phyloP scores from a whole-genome alignment of 768 basidiomycete genomes.

The Xerocomellus amylosporus region DNA sequence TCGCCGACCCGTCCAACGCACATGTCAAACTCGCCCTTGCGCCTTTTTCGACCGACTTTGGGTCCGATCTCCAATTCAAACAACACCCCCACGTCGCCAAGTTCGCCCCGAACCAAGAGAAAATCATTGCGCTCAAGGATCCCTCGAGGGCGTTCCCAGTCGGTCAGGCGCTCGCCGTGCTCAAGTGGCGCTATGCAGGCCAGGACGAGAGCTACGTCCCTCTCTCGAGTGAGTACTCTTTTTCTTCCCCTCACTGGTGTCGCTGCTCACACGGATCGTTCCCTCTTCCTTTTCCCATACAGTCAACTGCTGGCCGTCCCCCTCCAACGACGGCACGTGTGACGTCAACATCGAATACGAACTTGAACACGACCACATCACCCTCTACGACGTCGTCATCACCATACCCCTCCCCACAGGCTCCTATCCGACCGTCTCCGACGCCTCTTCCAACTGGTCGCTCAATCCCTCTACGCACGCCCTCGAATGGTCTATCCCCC shows the following conservation, averaged over 20 bases:
- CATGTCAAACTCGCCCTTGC: conserved; percentile 69
- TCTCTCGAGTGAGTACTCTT: conserved; percentile 68
- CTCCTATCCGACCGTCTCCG: conserved; percentile 81
- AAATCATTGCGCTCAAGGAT: conserved; percentile 82
- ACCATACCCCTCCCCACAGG: conserved; percentile 89
- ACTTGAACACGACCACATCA: conserved; percentile 79
- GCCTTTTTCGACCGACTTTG: conserved; percentile 54
- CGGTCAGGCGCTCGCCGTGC: conserved; percentile 77
- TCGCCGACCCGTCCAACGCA: conserved; percentile 70
- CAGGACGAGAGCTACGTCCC: conserved; percentile 92
- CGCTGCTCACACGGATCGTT: neutral
- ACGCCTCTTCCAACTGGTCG: conserved; percentile 67
- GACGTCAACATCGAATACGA: conserved; percentile 98
- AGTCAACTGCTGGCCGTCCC: conserved; percentile 98
- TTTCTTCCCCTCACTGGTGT: neutral
- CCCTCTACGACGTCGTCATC: conserved; percentile 81
- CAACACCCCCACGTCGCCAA: conserved; percentile 95
- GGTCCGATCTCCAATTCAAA: conserved; percentile 84
- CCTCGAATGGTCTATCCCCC: conserved; percentile 81
- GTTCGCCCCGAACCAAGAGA: conserved; percentile 64
- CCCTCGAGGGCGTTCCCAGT: conserved; percentile 81
- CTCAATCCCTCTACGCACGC: conserved; percentile 77
- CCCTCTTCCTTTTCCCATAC: neutral
- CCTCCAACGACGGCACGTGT: conserved; percentile 86
- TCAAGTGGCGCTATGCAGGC: conserved; percentile 90